Percentiles rank a stretch among this genome's conserved stretches.
These are phyloP conservation scores for Penicillium sp. DNA, from an alignment of 2,329 filamentous ascomycete species.

Conservation along the genomic window DNA sequence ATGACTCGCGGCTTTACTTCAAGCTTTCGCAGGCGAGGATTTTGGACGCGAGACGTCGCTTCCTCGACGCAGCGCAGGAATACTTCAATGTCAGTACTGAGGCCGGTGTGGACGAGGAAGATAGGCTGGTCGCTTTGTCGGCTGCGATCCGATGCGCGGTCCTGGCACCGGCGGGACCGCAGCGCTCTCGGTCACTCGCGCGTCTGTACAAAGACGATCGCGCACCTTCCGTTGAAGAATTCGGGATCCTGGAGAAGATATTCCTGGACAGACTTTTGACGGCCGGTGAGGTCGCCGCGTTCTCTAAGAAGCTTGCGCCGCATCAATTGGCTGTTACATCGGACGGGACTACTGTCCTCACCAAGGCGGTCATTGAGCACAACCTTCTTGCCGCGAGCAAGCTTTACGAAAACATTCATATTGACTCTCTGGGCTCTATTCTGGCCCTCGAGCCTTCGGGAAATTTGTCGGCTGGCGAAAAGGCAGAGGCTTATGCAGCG, in stretches of 20 bases:
- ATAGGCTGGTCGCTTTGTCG: constrained; percentile 79
- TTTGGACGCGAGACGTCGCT: constrained; percentile 84
- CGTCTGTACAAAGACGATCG: constrained; percentile 94
- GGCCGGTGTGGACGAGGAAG: constrained; percentile 76
- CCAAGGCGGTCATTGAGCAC: constrained; percentile 92
- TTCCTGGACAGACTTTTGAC: constrained; percentile 85
- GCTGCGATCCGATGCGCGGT: constrained; percentile 92
- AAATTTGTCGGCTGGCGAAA: constrained; percentile 59
- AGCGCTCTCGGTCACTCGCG: constrained; percentile 75
- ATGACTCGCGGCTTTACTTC: constrained; percentile 78
- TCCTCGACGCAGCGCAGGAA: constrained; percentile 81
- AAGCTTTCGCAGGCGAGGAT: constrained; percentile 90
- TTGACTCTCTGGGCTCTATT: constrained; percentile 73
- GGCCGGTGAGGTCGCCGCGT: constrained; percentile 80
- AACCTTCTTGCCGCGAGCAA: constrained; percentile 85
- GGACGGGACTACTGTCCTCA: constrained; percentile 89
- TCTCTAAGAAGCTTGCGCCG: constrained; percentile 75
- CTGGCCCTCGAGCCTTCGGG: constrained; percentile 66
- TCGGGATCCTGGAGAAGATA: constrained; percentile 93
- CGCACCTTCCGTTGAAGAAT: constrained; percentile 72
- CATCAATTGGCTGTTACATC: constrained; percentile 89
- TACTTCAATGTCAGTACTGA: constrained; percentile 88
- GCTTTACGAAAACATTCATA: constrained; percentile 75
- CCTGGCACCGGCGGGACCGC: constrained; percentile 85
- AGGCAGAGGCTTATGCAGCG: constrained; percentile 88